These are phyloP conservation scores for Balakata baccata DNA, from an alignment of 345 rosid genomes.

Conservation along the genomic window DNA sequence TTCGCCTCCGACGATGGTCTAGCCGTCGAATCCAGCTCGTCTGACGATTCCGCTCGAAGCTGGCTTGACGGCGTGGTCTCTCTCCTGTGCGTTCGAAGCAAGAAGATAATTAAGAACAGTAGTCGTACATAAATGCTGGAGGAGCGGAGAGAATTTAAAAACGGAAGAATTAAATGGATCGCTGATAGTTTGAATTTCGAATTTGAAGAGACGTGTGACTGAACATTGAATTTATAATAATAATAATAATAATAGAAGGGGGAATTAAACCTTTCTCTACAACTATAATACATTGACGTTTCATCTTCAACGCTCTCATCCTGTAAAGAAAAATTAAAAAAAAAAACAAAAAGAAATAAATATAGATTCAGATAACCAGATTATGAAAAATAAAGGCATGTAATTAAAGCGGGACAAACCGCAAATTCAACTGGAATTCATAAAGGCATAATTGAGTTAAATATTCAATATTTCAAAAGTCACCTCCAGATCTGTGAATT, in stretches of 20 bases:
- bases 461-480: background rate
- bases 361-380: constrained; percentile 16
- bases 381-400: constrained; percentile 17
- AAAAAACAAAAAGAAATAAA: constrained; percentile 3
- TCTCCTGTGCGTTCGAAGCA: constrained; percentile 22
- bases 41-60: constrained; percentile 31
- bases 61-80: constrained; percentile 43
- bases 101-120: constrained; percentile 7
- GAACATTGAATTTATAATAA: background rate
- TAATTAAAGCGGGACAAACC: constrained; percentile 31
- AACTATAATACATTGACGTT: constrained; percentile 43
- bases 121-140: background rate
- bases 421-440: constrained; percentile 19
- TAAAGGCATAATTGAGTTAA: background rate
- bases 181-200: constrained; percentile 28
- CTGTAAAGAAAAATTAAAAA: constrained; percentile 21
- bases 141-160: background rate
- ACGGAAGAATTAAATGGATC: constrained; percentile 20
- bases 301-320: constrained; percentile 49
- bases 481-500: constrained; percentile 58
- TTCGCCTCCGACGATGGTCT: constrained; percentile 30
- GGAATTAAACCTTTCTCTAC: constrained; percentile 39
- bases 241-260: background rate
- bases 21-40: constrained; percentile 35
- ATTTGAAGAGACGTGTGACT: constrained; percentile 16